These are phyloP conservation scores for Pichia membranifaciens DNA, from an alignment of 805 yeast genomes.

Conservation along the genomic window DNA sequence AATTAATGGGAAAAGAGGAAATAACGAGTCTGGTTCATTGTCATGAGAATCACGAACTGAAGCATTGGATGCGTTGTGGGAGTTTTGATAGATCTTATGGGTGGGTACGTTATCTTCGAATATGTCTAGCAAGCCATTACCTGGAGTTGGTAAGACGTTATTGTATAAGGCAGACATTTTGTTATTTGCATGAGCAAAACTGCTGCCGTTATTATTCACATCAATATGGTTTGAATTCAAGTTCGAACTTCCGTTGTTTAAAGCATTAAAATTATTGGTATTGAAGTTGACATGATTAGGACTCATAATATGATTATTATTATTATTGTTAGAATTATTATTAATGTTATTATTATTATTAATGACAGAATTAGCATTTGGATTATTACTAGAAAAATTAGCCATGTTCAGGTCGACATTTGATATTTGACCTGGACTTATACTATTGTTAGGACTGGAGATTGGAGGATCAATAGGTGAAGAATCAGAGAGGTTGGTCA, in stretches of 20 bases:
- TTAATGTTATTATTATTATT: background rate
- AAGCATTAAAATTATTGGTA: background rate
- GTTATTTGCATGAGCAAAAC: background rate
- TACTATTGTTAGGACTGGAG: conserved; percentile 9
- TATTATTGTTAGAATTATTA: background rate
- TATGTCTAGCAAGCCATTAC: conserved; percentile 29
- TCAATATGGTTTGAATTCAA: background rate
- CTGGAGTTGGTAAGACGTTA: conserved; percentile 22
- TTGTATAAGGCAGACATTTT: conserved; percentile 7
- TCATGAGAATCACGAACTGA: conserved; percentile 15
- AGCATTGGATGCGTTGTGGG: conserved; percentile 14
- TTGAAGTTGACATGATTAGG: background rate
- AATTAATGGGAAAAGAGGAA: conserved; percentile 30
- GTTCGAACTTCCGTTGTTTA: background rate
- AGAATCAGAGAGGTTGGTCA: conserved; percentile 20
- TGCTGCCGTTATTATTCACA: background rate
- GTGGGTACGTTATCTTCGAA: conserved; percentile 19
- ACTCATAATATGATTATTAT: background rate
- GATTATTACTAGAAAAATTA: background rate
- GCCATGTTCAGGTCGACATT: conserved; percentile 1
- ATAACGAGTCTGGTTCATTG: conserved; percentile 26
- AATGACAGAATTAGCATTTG: background rate
- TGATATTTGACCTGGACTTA: conserved; percentile 7
- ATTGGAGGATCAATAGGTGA: conserved; percentile 9
- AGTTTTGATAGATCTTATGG: conserved; percentile 4